Conservation (phyloP, 768 basidiomycete genomes). For the Boletus subparvulus region DNA sequence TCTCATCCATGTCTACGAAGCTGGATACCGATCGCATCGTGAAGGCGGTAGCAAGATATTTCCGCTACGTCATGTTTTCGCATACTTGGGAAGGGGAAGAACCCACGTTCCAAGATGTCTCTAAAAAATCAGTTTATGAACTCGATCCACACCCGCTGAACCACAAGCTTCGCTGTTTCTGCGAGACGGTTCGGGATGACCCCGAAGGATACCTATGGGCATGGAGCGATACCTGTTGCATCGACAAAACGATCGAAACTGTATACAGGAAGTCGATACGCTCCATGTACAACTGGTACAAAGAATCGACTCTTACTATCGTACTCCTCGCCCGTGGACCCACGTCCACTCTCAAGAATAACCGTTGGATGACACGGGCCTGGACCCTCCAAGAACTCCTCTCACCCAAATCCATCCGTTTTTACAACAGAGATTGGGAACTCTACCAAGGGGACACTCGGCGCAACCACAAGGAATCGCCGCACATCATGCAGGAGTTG, state of each 20-base stretch:
- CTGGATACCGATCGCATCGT: neutral
- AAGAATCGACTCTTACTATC: neutral
- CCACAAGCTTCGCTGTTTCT: neutral
- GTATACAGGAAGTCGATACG: neutral
- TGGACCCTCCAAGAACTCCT: constrained; percentile 8
- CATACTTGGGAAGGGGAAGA: constrained; percentile 6
- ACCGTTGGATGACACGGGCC: constrained; percentile 1
- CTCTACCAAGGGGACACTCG: neutral
- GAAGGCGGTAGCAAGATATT: neutral
- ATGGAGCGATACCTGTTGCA: constrained; percentile 2
- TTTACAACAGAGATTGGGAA: neutral
- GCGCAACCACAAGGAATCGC: neutral
- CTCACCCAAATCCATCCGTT: neutral
- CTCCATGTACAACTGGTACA: constrained; percentile 8
- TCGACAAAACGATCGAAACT: neutral
- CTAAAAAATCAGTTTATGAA: neutral
- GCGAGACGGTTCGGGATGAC: neutral
- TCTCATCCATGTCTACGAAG: neutral
- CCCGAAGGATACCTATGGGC: neutral
- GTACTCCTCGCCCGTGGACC: neutral
- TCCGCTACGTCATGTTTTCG: constrained; percentile 6
- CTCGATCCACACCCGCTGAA: neutral
- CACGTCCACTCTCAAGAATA: neutral
- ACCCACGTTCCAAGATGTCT: neutral
- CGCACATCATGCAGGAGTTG: neutral